A percentile compares a stretch with the other conserved stretches of the same genome.
phyloP scores from a whole-genome alignment of 345 rosid genomes.

The Syzygium aqueum region DNA sequence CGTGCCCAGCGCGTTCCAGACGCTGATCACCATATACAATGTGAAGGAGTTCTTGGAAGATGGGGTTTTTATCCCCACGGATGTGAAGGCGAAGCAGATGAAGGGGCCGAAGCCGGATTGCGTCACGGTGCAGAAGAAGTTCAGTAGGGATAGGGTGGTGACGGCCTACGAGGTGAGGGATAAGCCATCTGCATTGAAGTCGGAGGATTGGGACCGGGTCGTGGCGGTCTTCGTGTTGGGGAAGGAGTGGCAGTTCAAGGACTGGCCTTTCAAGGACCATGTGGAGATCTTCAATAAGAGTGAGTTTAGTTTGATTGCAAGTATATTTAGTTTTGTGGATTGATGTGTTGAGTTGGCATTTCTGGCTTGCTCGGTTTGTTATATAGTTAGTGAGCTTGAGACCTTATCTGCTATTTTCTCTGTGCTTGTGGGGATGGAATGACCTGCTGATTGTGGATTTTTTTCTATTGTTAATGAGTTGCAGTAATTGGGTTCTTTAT shows the following conservation, averaged over 20 bases:
- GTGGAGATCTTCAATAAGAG: constrained; percentile 91
- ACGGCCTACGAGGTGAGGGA: constrained; percentile 96
- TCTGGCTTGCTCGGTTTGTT: neutral
- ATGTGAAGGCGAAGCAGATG: constrained; percentile 87
- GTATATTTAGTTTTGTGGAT: neutral
- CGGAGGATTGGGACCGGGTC: constrained; percentile 91
- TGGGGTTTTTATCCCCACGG: constrained; percentile 74
- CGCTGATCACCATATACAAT: constrained; percentile 79
- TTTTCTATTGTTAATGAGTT: constrained; percentile 4
- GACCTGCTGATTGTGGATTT: neutral
- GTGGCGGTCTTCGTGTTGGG: constrained; percentile 91
- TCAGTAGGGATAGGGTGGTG: constrained; percentile 82
- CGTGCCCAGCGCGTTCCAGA: constrained; percentile 92
- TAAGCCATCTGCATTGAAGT: constrained; percentile 70
- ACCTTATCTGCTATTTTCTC: neutral
- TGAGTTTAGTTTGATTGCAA: constrained; percentile 19
- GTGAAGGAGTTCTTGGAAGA: constrained; percentile 94
- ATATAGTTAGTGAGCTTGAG: neutral
- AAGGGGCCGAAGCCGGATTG: constrained; percentile 80
- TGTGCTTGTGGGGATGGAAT: neutral
- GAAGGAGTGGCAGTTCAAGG: constrained; percentile 99
- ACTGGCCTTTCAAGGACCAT: constrained; percentile 96
- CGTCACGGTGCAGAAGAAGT: constrained; percentile 94
- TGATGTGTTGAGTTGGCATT: neutral
- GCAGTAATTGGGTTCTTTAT: constrained; percentile 87